Conservation (phyloP, 2,329 filamentous ascomycete genomes). For the Fusarium siculi region DNA sequence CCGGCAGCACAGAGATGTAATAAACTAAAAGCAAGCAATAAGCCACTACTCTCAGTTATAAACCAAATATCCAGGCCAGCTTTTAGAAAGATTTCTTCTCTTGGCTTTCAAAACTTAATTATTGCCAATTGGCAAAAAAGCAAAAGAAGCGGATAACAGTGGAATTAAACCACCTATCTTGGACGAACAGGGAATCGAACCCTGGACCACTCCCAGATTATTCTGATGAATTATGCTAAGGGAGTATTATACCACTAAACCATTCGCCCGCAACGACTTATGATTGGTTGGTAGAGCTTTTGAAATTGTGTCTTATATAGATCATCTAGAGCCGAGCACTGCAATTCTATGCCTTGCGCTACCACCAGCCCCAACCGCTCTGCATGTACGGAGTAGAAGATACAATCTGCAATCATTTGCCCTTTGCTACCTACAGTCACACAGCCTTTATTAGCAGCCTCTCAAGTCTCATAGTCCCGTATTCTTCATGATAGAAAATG, state of each 20-base stretch:
- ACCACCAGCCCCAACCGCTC: too few species aligned
- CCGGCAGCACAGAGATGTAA: neutral
- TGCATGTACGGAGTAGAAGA: too few species aligned
- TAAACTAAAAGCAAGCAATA: fast-evolving
- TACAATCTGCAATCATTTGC: neutral
- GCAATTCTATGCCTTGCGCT: fast-evolving
- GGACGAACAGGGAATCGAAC: constrained; percentile 31
- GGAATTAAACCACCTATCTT: constrained; percentile 5
- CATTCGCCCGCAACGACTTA: constrained; percentile 9
- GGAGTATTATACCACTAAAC: constrained; percentile 28
- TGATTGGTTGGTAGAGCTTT: neutral
- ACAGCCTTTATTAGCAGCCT: fast-evolving
- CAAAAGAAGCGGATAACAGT: constrained; percentile 12
- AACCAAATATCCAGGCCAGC: fast-evolving
- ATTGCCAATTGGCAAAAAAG: neutral
- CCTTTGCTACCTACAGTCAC: fast-evolving
- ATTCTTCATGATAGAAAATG: fast-evolving
- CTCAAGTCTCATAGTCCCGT: fast-evolving
- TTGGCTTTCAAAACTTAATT: fast-evolving
- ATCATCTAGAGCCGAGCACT: fast-evolving
- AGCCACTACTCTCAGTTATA: too few species aligned
- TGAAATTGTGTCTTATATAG: fast-evolving
- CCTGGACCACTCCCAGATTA: constrained; percentile 25
- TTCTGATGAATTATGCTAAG: constrained; percentile 12
- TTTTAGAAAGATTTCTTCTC: fast-evolving